Evolutionary conservation across 1,139 yeast species (phyloP), one percentile per base, ranked within the genome.

Genomic region (Taphrina pruni): DNA sequence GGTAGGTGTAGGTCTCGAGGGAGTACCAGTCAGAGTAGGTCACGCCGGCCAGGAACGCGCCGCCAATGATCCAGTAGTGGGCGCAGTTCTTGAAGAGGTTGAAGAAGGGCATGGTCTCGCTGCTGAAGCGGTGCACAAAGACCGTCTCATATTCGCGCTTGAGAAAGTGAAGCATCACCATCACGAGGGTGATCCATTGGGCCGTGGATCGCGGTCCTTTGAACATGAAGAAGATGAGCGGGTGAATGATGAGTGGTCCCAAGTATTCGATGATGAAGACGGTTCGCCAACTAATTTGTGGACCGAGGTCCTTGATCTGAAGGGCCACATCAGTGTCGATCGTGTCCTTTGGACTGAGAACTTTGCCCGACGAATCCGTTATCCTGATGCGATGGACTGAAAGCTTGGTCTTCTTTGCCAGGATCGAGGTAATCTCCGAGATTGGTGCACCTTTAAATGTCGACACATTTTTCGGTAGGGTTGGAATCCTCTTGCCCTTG

Each of bases 31-130:
- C 95, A 5, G 88, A 86, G 72, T 90, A 93, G 60, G 87, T 82
- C 73, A 89, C 88, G 74, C 83, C 86, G 2, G 91, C 86, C 67
- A 90, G 82, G 73, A 86, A 82, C 46, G 89, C 77, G 0, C 98
- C 98, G 58, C 94, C 88, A 72, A 94, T 81, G 41, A 90, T 77
- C 97, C 98, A 93, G 80, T 94, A 94, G 78, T 94, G 97, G 73
- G 85, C 82, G 50, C 93, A 88, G 81, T 94, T 94, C 80, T 93
- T 91, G 83, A 94, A 89, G 72, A 94, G 81, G 79, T 91, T 90
- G 78, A 86, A 85, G 61, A 88, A 77, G 2, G 99, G 99, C 99
- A 94, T 94, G 39, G 99, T 94, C 39, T 91, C 87, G 72, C 87
- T 82, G 41, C 97, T 90, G 77, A 94, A 94, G 72, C 82, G 84